Evolutionary conservation across 208 protist genomes (phyloP).

Genomic region (Trypanosoma mega): DNA sequence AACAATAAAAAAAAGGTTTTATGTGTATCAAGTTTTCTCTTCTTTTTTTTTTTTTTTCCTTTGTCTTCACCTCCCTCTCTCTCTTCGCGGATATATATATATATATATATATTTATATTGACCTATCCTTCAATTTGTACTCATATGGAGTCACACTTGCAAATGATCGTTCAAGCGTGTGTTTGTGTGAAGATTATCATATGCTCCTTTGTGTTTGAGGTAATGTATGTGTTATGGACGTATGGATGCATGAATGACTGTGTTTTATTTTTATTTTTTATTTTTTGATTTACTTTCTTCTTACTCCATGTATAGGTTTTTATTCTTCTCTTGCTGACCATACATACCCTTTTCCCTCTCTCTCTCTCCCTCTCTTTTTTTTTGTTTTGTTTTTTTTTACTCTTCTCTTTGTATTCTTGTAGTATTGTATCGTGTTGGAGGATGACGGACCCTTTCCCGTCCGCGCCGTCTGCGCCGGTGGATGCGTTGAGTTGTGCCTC

Average conservation of each 20-base stretch:
- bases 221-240: too few species aligned
- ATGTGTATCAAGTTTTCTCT: too few species aligned
- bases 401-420: too few species aligned
- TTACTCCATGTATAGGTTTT: not conserved
- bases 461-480: not conserved
- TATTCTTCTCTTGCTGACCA: slow-evolving; percentile 8
- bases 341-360: too few species aligned
- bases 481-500: slow-evolving; percentile 36
- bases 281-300: not conserved
- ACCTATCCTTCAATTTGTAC: not conserved
- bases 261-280: slow-evolving; percentile 13
- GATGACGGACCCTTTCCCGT: slow-evolving; percentile 9
- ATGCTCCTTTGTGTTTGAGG: too few species aligned
- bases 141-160: too few species aligned
- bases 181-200: too few species aligned
- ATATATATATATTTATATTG: slow-evolving; percentile 5
- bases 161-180: too few species aligned
- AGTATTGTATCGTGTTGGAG: not conserved
- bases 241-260: not conserved
- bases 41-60: slow-evolving; percentile 16
- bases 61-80: not conserved
- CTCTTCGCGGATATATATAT: slow-evolving; percentile 4
- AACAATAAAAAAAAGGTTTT: too few species aligned
- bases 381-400: slow-evolving; percentile 19
- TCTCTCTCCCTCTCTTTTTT: slow-evolving; percentile 9